Evolutionary conservation across 2,329 filamentous ascomycete species (phyloP).

Genomic region (Penicillium sp.): DNA sequence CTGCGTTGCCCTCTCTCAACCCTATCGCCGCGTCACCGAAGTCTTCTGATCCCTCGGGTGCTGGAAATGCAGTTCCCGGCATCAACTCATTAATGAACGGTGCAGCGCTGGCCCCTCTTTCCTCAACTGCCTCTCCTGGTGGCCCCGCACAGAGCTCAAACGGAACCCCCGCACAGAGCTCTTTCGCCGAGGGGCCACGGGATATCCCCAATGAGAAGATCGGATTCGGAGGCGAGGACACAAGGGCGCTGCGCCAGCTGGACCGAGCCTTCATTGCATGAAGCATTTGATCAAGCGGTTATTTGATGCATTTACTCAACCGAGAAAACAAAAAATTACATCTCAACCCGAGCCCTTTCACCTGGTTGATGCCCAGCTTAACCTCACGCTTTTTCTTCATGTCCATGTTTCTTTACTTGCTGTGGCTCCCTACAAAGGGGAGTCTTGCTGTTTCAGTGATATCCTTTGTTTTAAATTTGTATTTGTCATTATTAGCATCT

Average conservation of each 20-base stretch:
- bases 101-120: constrained; percentile 29
- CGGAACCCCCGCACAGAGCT: constrained; percentile 2
- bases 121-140: constrained; percentile 27
- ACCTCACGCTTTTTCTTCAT: constrained; percentile 1
- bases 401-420: constrained; percentile 4
- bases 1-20: constrained; percentile 15
- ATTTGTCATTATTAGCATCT: constrained; percentile 21
- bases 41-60: constrained; percentile 24
- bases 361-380: not conserved
- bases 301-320: not conserved
- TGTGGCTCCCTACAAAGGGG: constrained; percentile 2
- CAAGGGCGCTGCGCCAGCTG: constrained; percentile 64
- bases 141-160: constrained; percentile 20
- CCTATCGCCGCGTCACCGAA: constrained; percentile 26
- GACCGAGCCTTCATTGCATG: constrained; percentile 54
- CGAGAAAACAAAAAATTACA: not conserved
- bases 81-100: constrained; percentile 51
- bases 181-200: constrained; percentile 44
- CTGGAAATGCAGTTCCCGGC: constrained; percentile 52
- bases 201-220: constrained; percentile 60
- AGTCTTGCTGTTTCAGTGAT: constrained; percentile 19
- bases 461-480: constrained; percentile 17
- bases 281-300: not conserved
- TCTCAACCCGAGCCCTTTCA: not conserved
- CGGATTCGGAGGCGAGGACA: constrained; percentile 61